Evolutionary conservation across 805 yeast genomes (phyloP), one percentile per base, ranked within the genome.

Genomic region (Saccharomycopsis fermentans): DNA sequence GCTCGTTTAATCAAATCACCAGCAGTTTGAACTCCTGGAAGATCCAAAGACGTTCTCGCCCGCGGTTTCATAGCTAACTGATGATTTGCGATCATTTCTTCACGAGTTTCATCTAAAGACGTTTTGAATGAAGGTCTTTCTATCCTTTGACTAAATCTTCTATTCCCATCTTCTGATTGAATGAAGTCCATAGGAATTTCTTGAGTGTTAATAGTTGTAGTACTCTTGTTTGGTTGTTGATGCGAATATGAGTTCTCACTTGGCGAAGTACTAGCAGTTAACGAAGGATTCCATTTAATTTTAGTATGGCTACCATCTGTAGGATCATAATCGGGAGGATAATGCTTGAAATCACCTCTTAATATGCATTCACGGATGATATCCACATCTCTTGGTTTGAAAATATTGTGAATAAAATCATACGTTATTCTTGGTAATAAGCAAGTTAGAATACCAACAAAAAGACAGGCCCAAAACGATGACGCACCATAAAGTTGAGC

Each of bases 311-410:
- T 72, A 34, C 91, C 89, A 70, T 86, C 91, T 2, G 95, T 86
- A 51, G 95, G 95, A 68, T 87, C 95, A 67, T 84, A 87, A 57
- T 80, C 77, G 11, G 68, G 71, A 11, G 90, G 90, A 67, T 83
- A 86, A 39, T 77, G 81, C 59, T 75, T 82, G 65, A 79, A 87
- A 64, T 84, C 86, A 53, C 94, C 94, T 57, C 77, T 74, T 27
- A 70, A 70, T 64, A 81, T 83, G 70, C 87, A 79, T 70, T 87
- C 94, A 65, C 94, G 73, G 57, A 87, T 77, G 62, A 87, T 83
- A 65, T 87, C 92, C 60, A 83, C 72, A 70, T 87, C 94, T 58
- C 73, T 77, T 34, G 94, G 95, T 63, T 67, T 72, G 64, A 73
- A 79, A 35, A 82, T 67, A 60, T 79, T 81, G 62, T 73, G 77